Conservation (phyloP, 495 filamentous ascomycete genomes). For the Penicillium ucsense region DNA sequence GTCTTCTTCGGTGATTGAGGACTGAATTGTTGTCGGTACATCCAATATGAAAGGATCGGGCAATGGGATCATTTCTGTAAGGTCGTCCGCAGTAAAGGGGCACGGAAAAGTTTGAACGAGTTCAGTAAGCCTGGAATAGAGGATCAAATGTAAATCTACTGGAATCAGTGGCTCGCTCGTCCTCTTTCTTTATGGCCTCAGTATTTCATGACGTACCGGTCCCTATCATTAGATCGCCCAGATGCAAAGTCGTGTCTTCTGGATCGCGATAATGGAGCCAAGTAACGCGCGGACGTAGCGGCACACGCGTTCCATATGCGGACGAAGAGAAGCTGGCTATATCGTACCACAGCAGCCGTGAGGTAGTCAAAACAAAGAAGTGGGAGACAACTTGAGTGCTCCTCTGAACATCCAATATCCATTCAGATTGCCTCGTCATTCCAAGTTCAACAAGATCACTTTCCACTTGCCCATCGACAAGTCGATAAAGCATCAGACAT, state of each 20-base stretch:
- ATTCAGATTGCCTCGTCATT: constrained; percentile 29
- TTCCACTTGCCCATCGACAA: constrained; percentile 9
- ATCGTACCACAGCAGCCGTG: constrained; percentile 34
- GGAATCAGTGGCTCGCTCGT: neutral
- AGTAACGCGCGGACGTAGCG: constrained; percentile 20
- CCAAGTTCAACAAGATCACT: constrained; percentile 26
- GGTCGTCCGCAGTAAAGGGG: constrained; percentile 11
- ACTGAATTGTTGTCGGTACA: constrained; percentile 13
- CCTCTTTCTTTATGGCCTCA: too few species aligned
- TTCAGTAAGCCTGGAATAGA: constrained; percentile 37
- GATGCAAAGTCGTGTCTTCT: constrained; percentile 34
- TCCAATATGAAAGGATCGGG: constrained; percentile 34
- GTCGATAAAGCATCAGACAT: constrained; percentile 30
- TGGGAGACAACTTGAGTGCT: constrained; percentile 38
- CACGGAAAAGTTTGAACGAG: constrained; percentile 30
- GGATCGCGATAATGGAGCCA: constrained; percentile 39
- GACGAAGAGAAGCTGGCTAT: constrained; percentile 4
- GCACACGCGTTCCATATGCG: constrained; percentile 3
- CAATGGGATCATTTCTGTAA: constrained; percentile 11
- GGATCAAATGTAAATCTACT: constrained; percentile 21
- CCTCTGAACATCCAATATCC: constrained; percentile 45
- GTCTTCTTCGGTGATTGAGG: neutral
- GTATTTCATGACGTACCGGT: constrained; percentile 15
- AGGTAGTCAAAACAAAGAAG: constrained; percentile 47
- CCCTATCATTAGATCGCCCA: constrained; percentile 22